A percentile compares a stretch with the other conserved stretches of the same genome.
Evolutionary conservation across 2,329 filamentous ascomycete species (phyloP).

Genomic region (Colletotrichum musae): DNA sequence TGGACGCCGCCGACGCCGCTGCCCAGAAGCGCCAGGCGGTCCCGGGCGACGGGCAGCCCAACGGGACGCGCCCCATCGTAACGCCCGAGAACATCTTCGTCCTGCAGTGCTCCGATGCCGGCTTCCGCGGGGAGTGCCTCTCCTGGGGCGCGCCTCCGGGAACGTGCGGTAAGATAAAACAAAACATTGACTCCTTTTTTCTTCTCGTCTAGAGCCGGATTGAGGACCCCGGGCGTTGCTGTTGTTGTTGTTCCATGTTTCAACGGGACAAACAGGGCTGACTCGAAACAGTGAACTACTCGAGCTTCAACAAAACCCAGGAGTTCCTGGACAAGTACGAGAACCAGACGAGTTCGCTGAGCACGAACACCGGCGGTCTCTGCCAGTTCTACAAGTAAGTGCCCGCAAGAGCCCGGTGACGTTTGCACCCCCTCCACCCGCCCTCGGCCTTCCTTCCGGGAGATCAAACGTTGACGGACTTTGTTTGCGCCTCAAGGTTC

Average conservation of each 20-base stretch:
- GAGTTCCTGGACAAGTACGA: slow-evolving; percentile 31
- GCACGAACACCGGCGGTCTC: slow-evolving; percentile 33
- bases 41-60: slow-evolving; percentile 26
- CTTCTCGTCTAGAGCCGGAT: too few species aligned
- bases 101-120: slow-evolving; percentile 29
- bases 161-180: slow-evolving; percentile 21
- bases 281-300: slow-evolving; percentile 20
- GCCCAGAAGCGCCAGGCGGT: slow-evolving; percentile 29
- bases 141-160: slow-evolving; percentile 33
- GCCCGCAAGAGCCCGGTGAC: too few species aligned
- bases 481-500: neutral
- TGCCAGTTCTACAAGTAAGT: slow-evolving; percentile 38
- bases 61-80: slow-evolving; percentile 11
- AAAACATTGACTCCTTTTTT: too few species aligned
- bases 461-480: neutral
- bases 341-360: slow-evolving; percentile 32
- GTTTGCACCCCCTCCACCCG: neutral
- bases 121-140: slow-evolving; percentile 20
- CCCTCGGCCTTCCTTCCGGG: too few species aligned
- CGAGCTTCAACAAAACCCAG: slow-evolving; percentile 28
- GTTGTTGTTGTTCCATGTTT: too few species aligned
- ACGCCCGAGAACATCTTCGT: slow-evolving; percentile 32
- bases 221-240: too few species aligned
- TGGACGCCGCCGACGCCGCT: too few species aligned
- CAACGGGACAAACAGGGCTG: slow-evolving; percentile 1